These are phyloP conservation scores for Ophiostoma novo-ulmi DNA, from an alignment of 2,329 filamentous ascomycete genomes.

Conservation along the genomic window DNA sequence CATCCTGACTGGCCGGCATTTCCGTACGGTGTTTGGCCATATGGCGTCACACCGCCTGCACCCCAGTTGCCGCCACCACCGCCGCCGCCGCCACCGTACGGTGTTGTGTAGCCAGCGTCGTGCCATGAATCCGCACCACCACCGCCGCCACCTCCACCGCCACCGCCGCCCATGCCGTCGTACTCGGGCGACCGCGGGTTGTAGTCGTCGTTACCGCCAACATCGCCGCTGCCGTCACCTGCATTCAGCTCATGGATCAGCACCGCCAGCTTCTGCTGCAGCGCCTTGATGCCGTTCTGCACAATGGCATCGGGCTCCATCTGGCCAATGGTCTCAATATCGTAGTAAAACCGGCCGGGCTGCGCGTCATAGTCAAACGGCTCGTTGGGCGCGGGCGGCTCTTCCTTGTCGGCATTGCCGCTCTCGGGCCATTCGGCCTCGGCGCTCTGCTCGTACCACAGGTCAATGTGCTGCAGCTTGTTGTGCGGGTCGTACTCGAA, in stretches of 20 bases:
- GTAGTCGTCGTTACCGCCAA: constrained; percentile 44
- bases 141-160: constrained; percentile 9
- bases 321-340: constrained; percentile 83
- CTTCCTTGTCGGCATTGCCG: constrained; percentile 71
- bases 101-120: constrained; percentile 63
- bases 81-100: constrained; percentile 54
- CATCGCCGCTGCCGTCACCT: constrained; percentile 40
- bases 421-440: constrained; percentile 72
- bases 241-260: constrained; percentile 55
- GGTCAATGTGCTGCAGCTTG: constrained; percentile 83
- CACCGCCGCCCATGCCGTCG: constrained; percentile 49
- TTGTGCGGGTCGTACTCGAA: constrained; percentile 99
- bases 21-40: constrained; percentile 44
- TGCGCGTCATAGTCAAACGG: constrained; percentile 86
- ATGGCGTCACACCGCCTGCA: constrained; percentile 45
- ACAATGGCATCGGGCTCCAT: constrained; percentile 88
- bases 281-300: constrained; percentile 76
- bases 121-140: constrained; percentile 49
- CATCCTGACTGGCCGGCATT: constrained; percentile 46
- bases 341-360: constrained; percentile 83
- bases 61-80: constrained; percentile 62
- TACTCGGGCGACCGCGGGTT: constrained; percentile 63
- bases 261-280: constrained; percentile 84
- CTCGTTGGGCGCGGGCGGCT: constrained; percentile 73
- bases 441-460: constrained; percentile 89